Evolutionary conservation across 2,329 filamentous ascomycete genomes (phyloP), one percentile per base, ranked within the genome.

Genomic region (Byssothecium circinans): DNA sequence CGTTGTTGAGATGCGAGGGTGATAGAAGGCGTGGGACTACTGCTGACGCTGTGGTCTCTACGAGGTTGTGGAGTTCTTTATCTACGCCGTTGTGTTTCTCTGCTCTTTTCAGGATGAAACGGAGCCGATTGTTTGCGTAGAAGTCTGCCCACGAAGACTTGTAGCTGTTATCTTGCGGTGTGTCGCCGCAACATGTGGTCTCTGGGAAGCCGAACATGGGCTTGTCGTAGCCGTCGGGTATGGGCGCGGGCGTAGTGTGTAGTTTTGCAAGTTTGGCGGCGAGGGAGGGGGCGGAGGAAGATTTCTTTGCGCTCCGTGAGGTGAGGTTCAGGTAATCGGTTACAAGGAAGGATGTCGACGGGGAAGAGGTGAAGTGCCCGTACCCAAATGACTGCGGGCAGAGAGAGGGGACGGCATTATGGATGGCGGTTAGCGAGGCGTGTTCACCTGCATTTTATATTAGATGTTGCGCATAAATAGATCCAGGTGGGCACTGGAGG

Each of bases 151-250:
- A 97, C 10, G 82, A 87, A 5, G 76, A 73, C 39, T 77, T 81
- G 74, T 81, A 95, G 0, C 74, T 74, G 65, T 96, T 97, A 39
- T 90, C 82, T 72, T 96, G 92, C 33, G 80, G 81, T 7, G 89
- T 94, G 37, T 89, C 82, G 2, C 91, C 91, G 70, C 92, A 96
- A 71, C 88, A 96, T 0, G 91, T 96, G 1, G 87, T 75, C 0
- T 87, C 85, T 0, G 88, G 87, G 64, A 96, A 96, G 2, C 92
- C 92, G 57, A 92, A 96, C 71, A 84, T 76, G 2, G 84, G 83
- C 30, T 64, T 76, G 1, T 78, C 71, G 54, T 81, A 77, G 17
- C 82, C 83, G 10, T 80, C 69, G 1, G 85, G 85, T 0, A 77
- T 68, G 0, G 89, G 87, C 0, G 88, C 88, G 0, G 87, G 83